Evolutionary conservation across 2,329 filamentous ascomycete species (phyloP), one percentile per base, ranked within the genome.

Genomic region (Clathrospora elynae): DNA sequence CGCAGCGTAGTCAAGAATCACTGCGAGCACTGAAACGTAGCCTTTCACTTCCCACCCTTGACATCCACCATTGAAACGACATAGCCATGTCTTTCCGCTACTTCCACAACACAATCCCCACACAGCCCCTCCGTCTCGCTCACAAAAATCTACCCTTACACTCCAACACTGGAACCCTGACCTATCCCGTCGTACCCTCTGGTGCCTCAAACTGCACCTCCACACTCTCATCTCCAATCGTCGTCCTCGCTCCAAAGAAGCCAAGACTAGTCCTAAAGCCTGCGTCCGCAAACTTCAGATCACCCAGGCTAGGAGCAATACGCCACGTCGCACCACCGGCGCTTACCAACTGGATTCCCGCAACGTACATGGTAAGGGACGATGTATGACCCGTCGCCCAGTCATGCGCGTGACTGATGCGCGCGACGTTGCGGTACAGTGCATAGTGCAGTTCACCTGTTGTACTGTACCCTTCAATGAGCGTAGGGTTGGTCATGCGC

Each of bases 401-500:
- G 3, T 76, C 75, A 41, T 79, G 77, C 0, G 76, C 75, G 51
- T 78, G 75, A 1, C 64, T 72, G 13, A 78, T 73, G 0, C 76
- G 65, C 0, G 75, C 66, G 39, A 78, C 74, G 46, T 78, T 76
- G 1, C 50, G 51, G 46, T 80, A 80, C 0, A 75, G 73, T 2
- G 75, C 72, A 37, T 80, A 79, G 46, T 75, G 73, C 12, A 79
- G 55, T 2, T 65, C 61, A 1, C 78, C 78, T 22, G 73, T 69
- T 0, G 68, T 71, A 1, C 68, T 62, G 38, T 78, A 79, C 0
- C 78, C 77, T 53, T 80, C 78, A 39, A 78, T 75, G 35, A 79
- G 78, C 0, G 76, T 78, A 0, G 68, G 73, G 32, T 79, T 76
- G 2, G 77, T 81, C 75, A 79, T 78, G 23, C 75, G 68, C 0